Conservation (phyloP, 2,329 filamentous ascomycete species). For the Neurospora sp. region DNA sequence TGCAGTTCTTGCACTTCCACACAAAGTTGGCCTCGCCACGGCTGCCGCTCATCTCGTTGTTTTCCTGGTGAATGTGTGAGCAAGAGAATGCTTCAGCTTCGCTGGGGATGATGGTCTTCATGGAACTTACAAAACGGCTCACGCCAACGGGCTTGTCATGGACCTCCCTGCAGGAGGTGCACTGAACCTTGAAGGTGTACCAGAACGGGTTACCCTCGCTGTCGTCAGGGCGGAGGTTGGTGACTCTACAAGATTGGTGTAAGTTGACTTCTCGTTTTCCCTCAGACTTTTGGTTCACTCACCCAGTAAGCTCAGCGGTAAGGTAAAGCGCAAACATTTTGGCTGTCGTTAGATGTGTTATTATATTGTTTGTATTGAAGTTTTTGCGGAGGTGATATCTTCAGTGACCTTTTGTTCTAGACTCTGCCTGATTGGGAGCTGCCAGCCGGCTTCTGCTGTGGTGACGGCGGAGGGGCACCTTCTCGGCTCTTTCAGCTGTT, state of each 20-base stretch:
- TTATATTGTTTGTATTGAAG: neutral
- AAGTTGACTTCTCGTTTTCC: neutral
- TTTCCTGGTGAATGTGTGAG: constrained; percentile 47
- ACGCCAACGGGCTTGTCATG: constrained; percentile 81
- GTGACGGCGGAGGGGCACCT: neutral
- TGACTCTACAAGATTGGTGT: constrained; percentile 52
- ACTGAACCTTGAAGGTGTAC: constrained; percentile 97
- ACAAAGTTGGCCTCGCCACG: constrained; percentile 97
- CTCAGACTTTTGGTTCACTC: constrained; percentile 17
- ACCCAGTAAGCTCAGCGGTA: constrained; percentile 62
- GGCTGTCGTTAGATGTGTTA: neutral
- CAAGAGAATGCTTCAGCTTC: neutral
- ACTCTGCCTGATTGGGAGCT: neutral
- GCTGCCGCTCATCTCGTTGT: constrained; percentile 83
- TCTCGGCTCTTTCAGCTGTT: neutral
- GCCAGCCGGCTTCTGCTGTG: neutral
- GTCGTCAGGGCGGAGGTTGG: constrained; percentile 77
- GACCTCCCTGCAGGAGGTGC: constrained; percentile 88
- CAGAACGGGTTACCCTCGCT: constrained; percentile 76
- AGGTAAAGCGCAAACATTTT: constrained; percentile 56
- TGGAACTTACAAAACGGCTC: constrained; percentile 69
- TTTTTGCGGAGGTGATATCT: neutral
- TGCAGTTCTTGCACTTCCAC: constrained; percentile 99
- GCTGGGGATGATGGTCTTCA: neutral
- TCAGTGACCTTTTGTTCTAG: neutral